These are phyloP conservation scores for Paecilomyces sp. DNA, from an alignment of 2,329 filamentous ascomycete species.

Conservation along the genomic window DNA sequence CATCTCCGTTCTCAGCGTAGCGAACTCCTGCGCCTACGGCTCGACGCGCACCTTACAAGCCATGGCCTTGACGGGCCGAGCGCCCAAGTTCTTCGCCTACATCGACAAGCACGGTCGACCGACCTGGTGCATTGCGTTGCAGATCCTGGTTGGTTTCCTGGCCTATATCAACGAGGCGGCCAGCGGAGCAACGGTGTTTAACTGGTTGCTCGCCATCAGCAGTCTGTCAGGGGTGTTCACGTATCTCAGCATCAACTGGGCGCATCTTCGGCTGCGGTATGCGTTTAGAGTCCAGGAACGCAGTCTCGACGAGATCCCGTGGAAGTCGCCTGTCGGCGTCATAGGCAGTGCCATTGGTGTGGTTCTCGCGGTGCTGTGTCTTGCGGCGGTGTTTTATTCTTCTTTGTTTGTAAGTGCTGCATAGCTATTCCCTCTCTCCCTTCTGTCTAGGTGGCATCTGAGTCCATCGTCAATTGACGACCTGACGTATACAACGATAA, in stretches of 20 bases:
- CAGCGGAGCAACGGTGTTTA: constrained; percentile 48
- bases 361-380: constrained; percentile 46
- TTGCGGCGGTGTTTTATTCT: constrained; percentile 44
- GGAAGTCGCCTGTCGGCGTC: constrained; percentile 53
- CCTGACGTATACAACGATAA: not conserved
- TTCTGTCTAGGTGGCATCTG: not conserved
- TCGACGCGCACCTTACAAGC: constrained; percentile 52
- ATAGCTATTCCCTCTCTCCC: too few species aligned
- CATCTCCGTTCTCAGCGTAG: constrained; percentile 53
- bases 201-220: constrained; percentile 59
- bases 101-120: constrained; percentile 41
- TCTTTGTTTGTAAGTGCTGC: constrained; percentile 6
- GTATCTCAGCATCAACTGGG: constrained; percentile 59
- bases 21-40: constrained; percentile 53
- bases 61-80: constrained; percentile 40
- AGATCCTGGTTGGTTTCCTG: constrained; percentile 33
- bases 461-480: not conserved
- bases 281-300: constrained; percentile 55
- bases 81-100: constrained; percentile 37
- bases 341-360: constrained; percentile 58
- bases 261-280: constrained; percentile 61
- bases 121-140: constrained; percentile 32
- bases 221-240: constrained; percentile 58
- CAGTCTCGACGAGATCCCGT: constrained; percentile 58
- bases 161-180: constrained; percentile 35